Base-by-base conservation (phyloP, 305 asterid species). In the Fraxinus baroniana region DNA sequence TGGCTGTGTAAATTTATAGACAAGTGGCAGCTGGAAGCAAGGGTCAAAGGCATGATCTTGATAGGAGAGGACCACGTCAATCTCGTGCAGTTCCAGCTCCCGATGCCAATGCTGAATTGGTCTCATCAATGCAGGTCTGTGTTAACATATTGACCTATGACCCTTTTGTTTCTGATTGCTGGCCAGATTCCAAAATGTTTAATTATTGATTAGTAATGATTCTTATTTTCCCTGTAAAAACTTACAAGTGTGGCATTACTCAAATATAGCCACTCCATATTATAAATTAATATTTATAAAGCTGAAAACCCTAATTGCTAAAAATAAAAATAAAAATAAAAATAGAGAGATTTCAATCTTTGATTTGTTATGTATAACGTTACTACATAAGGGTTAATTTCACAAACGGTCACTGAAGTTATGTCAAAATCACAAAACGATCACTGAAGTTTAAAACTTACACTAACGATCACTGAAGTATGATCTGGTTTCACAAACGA, bases 81-180 rank as follows among this genome's bases (percentile, higher is more conserved):
- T 92, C 97, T 78, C 94, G 92, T 76, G 94, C 95, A 17, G 91
- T 88, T 89, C 95, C 98, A 72, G 93, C 93, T 39, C 91, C 94
- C 2, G 86, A 87, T 76, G 94, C 95, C 79, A 93, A 94, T 87
- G 94, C 95, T 71, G 97, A 93, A 83, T 82, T 92, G 82, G 88
- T 87, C 87, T 88, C 91, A 80, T 91, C 98, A 22, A 89, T 90
- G 91, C 91, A 88, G 98, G 99, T 93, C 84, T 30, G 20, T 28
- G 33, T 68, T 68, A 30, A 68, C 15, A 22, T 60, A 60, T 60
- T 60, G 13, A 60, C 28, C 68, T n/a, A 7, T 28, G 37, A 33
- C 32, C 18, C 60, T 49, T 55, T 62, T 7, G 17, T 26, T 64
- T 35, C 80, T 64, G 73, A 64, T 26, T 64, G 73, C 73, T 64